Evolutionary conservation across 2,329 filamentous ascomycete genomes (phyloP).

Genomic region (Hypoxylon sp.): DNA sequence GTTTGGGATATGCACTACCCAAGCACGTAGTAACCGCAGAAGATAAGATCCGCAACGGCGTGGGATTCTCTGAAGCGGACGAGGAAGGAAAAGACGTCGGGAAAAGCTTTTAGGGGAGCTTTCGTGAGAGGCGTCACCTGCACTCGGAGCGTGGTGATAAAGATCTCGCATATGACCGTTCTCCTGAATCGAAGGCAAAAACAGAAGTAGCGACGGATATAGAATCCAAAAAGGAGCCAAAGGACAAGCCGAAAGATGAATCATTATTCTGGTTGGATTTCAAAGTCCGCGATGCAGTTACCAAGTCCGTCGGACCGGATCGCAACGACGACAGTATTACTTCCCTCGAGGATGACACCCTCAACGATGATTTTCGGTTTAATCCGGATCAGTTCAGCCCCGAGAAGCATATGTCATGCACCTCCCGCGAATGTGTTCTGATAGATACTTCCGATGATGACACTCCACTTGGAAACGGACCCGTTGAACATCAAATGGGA

Average conservation of each 20-base stretch:
- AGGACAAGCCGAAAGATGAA: background rate
- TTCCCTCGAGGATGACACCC: background rate
- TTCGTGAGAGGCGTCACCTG: background rate
- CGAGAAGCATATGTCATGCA: background rate
- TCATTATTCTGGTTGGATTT: slow-evolving; percentile 14
- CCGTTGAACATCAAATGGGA: background rate
- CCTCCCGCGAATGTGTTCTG: background rate
- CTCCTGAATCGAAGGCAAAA: background rate
- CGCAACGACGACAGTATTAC: background rate
- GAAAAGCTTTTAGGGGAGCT: slow-evolving; percentile 49
- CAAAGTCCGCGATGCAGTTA: background rate
- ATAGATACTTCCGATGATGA: background rate
- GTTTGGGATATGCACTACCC: slow-evolving; percentile 76
- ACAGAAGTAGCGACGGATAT: background rate
- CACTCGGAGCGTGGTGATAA: background rate
- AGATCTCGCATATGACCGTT: background rate
- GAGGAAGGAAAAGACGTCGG: slow-evolving; percentile 50
- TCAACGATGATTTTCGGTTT: background rate
- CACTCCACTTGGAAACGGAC: background rate
- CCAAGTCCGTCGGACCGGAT: background rate
- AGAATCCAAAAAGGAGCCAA: background rate
- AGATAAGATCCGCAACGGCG: slow-evolving; percentile 68
- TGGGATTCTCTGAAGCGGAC: slow-evolving; percentile 47
- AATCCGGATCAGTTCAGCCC: background rate
- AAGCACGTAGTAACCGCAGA: slow-evolving; percentile 75